Conservation (phyloP, 768 basidiomycete genomes). For the Pleurotus salmoneostramineus region DNA sequence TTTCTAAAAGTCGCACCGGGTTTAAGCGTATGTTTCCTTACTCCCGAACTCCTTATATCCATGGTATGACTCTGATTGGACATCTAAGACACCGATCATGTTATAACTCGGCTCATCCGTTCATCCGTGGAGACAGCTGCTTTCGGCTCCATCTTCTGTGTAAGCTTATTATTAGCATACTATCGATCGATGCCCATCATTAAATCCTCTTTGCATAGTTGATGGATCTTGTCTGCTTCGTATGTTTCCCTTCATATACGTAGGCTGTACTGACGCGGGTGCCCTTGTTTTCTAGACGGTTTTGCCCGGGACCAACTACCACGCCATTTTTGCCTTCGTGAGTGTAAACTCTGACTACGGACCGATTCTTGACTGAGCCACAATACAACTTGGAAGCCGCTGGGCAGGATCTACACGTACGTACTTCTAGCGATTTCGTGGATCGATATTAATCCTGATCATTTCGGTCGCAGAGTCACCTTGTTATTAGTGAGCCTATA, state of each 20-base stretch:
- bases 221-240: conserved; percentile 24
- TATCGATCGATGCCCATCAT: not conserved
- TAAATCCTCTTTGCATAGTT: conserved; percentile 13
- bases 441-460: not conserved
- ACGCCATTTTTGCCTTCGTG: conserved; percentile 28
- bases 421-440: not conserved
- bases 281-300: conserved; percentile 13
- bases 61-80: not conserved
- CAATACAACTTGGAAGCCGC: conserved; percentile 13
- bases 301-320: conserved; percentile 21
- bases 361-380: not conserved
- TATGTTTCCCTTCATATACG: conserved; percentile 6
- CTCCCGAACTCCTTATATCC: not conserved
- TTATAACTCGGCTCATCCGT: conserved; percentile 22
- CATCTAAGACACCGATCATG: conserved; percentile 22
- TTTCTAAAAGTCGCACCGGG: conserved; percentile 21
- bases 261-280: too few species aligned
- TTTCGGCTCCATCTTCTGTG: conserved; percentile 26
- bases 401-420: conserved; percentile 27
- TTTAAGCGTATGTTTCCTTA: conserved; percentile 14
- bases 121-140: conserved; percentile 25
- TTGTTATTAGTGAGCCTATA: conserved; percentile 16
- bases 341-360: conserved; percentile 5
- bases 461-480: conserved; percentile 17
- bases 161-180: conserved; percentile 11